Evolutionary conservation across 2,329 filamentous ascomycete species (phyloP).

Genomic region (Aspergillus eucalypticola): DNA sequence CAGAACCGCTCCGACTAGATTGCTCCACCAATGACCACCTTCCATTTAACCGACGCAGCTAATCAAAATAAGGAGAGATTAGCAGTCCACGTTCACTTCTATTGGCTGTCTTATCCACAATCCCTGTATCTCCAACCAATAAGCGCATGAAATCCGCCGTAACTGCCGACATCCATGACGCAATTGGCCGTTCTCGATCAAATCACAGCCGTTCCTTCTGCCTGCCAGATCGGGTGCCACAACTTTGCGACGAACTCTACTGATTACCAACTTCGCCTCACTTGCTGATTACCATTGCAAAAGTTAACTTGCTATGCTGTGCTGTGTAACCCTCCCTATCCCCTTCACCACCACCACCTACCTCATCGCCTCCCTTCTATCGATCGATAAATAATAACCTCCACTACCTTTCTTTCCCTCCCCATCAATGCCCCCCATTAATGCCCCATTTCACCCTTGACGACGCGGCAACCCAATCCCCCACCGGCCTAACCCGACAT

Average conservation of each 20-base stretch:
- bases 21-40: not conserved
- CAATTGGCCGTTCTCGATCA: slow-evolving; percentile 1
- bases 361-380: not conserved
- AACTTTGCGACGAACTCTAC: not conserved
- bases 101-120: slow-evolving; percentile 2
- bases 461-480: slow-evolving; percentile 1
- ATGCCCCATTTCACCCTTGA: slow-evolving; percentile 16
- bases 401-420: not conserved
- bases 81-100: not conserved
- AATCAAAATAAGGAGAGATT: not conserved
- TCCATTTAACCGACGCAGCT: not conserved
- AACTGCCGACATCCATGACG: slow-evolving; percentile 3
- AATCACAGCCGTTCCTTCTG: not conserved
- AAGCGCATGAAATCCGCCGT: not conserved
- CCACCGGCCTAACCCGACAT: slow-evolving; percentile 9
- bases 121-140: slow-evolving; percentile 8
- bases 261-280: too few species aligned
- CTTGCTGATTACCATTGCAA: too few species aligned
- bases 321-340: too few species aligned
- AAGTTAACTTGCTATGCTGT: too few species aligned
- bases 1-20: not conserved
- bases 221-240: not conserved
- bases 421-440: not conserved
- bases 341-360: not conserved
- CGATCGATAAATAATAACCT: not conserved